A percentile compares a stretch with the other conserved stretches of the same genome.
phyloP scores from a whole-genome alignment of 2,329 filamentous ascomycete genomes.

The Aspergillus awamori region DNA sequence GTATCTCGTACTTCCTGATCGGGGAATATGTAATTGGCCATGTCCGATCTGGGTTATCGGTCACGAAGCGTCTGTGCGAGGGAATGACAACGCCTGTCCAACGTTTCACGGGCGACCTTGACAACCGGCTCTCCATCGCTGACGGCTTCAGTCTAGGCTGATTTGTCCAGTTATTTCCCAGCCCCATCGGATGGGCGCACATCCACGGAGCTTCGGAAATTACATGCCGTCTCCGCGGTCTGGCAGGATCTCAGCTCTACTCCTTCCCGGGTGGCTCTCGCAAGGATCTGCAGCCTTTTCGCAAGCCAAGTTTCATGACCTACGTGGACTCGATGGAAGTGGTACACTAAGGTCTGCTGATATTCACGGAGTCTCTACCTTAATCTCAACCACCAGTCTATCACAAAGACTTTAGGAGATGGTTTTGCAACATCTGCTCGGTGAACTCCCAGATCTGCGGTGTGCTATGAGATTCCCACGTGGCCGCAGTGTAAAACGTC shows the following conservation, averaged over 20 bases:
- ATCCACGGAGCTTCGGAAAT: too few species aligned
- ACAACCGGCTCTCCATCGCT: background rate
- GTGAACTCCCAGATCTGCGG: constrained; percentile 7
- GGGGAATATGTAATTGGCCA: background rate
- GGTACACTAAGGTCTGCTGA: too few species aligned
- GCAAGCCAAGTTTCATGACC: too few species aligned
- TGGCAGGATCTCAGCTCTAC: too few species aligned
- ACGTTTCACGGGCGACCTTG: background rate
- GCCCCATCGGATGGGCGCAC: too few species aligned
- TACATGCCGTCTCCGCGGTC: too few species aligned
- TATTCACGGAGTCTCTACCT: background rate
- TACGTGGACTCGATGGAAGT: too few species aligned
- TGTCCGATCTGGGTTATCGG: background rate
- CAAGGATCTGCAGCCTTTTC: too few species aligned
- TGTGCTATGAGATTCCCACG: background rate
- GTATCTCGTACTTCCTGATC: background rate
- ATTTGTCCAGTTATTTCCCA: too few species aligned
- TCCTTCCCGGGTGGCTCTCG: too few species aligned
- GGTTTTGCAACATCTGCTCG: background rate
- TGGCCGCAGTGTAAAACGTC: constrained; percentile 44
- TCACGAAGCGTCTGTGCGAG: background rate
- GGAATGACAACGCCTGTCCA: background rate
- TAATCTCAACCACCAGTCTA: background rate
- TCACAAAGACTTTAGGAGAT: background rate
- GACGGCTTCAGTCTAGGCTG: background rate